Percentiles rank a stretch among this genome's conserved stretches.
These are phyloP conservation scores for Teunomyces stri DNA, from an alignment of 805 yeast species.

Conservation along the genomic window DNA sequence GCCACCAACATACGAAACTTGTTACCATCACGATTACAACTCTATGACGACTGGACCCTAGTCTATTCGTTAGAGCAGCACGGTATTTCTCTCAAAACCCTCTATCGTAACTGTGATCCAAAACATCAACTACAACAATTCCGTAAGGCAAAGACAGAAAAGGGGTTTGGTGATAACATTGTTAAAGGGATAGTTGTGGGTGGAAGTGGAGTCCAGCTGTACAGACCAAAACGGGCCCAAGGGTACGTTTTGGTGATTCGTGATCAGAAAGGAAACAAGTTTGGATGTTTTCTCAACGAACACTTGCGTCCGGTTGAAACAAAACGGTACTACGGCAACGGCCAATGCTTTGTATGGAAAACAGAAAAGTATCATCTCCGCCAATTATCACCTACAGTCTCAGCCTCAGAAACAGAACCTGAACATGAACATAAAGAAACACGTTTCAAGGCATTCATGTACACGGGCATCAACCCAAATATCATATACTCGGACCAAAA, in stretches of 20 bases:
- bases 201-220: conserved; percentile 10
- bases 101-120: conserved; percentile 59
- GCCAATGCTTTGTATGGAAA: conserved; percentile 93
- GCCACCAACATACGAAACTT: conserved; percentile 73
- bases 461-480: conserved; percentile 85
- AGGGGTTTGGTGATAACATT: conserved; percentile 37
- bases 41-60: conserved; percentile 74
- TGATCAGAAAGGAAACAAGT: conserved; percentile 61
- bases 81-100: conserved; percentile 81
- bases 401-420: neutral
- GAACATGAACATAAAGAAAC: neutral
- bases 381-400: conserved; percentile 5
- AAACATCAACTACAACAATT: conserved; percentile 28
- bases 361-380: conserved; percentile 43
- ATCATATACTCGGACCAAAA: conserved; percentile 76
- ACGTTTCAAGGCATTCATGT: conserved; percentile 76
- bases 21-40: conserved; percentile 76
- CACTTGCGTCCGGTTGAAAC: conserved; percentile 67
- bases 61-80: conserved; percentile 86
- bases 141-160: conserved; percentile 17
- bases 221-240: conserved; percentile 33
- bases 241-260: conserved; percentile 76
- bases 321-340: conserved; percentile 83
- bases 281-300: conserved; percentile 82
- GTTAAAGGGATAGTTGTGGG: conserved; percentile 28